These are phyloP conservation scores for Euptelea pleiosperma DNA, from an alignment of 164 flowering plant genomes.

Conservation along the genomic window DNA sequence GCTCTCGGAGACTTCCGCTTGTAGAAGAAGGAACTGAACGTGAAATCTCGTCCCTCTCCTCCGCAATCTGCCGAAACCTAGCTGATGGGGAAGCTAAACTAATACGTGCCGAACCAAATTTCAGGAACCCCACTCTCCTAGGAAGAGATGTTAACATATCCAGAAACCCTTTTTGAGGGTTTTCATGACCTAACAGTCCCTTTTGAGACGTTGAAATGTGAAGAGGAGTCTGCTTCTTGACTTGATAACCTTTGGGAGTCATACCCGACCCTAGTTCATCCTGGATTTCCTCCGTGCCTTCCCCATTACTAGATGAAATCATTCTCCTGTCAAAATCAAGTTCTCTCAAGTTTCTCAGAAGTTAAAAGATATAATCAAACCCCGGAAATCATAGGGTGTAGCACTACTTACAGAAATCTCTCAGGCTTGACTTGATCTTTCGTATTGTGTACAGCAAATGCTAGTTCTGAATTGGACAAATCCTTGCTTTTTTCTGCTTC, in stretches of 20 bases:
- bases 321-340: conserved; percentile 8
- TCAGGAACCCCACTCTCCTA: conserved; percentile 18
- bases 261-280: conserved; percentile 14
- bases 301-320: conserved; percentile 16
- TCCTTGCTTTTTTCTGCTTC: neutral
- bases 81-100: conserved; percentile 45
- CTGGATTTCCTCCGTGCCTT: conserved; percentile 12
- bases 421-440: neutral
- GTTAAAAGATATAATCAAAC: neutral
- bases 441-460: neutral
- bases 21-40: conserved; percentile 52
- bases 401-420: neutral
- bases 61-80: conserved; percentile 50
- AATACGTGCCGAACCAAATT: conserved; percentile 28
- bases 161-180: conserved; percentile 12
- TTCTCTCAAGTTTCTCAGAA: neutral
- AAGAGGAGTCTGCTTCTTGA: conserved; percentile 14
- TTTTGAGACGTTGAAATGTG: conserved; percentile 23
- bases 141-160: conserved; percentile 7
- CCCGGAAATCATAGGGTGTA: neutral
- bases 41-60: conserved; percentile 57
- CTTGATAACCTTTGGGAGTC: conserved; percentile 6
- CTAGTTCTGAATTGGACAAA: neutral
- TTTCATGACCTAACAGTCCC: conserved; percentile 17
- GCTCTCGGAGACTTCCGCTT: conserved; percentile 36